Conservation (phyloP, 140 eudicot genomes). For the Stevia rebaudiana region DNA sequence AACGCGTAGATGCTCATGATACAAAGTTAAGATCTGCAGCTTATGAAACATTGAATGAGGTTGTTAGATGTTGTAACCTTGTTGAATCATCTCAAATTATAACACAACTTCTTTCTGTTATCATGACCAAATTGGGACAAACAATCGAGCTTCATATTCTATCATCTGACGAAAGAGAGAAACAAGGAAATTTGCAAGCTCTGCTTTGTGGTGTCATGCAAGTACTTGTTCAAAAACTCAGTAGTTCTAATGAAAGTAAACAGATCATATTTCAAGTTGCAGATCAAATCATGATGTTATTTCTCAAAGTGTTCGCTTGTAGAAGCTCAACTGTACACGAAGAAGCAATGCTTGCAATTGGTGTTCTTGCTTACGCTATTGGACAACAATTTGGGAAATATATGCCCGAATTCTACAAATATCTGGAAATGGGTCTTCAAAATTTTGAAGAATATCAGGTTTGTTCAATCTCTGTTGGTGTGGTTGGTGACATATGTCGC, state of each 20-base stretch:
- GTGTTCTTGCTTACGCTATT: conserved; percentile 87
- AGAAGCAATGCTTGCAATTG: conserved; percentile 97
- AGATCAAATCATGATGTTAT: conserved; percentile 69
- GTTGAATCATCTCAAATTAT: conserved; percentile 56
- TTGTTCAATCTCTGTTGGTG: conserved; percentile 75
- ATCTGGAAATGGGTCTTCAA: conserved; percentile 76
- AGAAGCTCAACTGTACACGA: conserved; percentile 85
- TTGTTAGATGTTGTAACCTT: conserved; percentile 64
- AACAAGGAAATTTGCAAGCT: conserved; percentile 75
- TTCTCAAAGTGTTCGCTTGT: conserved; percentile 71
- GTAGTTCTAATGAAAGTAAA: conserved; percentile 52
- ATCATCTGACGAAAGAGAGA: conserved; percentile 76
- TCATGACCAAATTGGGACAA: conserved; percentile 66
- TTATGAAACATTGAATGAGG: conserved; percentile 79
- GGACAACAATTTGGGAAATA: conserved; percentile 68
- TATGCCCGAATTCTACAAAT: conserved; percentile 70
- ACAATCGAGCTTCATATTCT: conserved; percentile 55
- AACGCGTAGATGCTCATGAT: conserved; percentile 54
- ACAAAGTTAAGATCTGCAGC: conserved; percentile 71
- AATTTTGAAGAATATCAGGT: conserved; percentile 84
- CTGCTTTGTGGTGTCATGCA: conserved; percentile 82
- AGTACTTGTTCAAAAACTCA: conserved; percentile 77
- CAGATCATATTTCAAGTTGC: conserved; percentile 46
- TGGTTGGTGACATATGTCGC: conserved; percentile 86
- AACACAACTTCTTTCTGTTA: conserved; percentile 53